A percentile compares a stretch with the other conserved stretches of the same genome.
Evolutionary conservation across 2,329 filamentous ascomycete genomes (phyloP).

Genomic region (Ophiostoma angusticollis): DNA sequence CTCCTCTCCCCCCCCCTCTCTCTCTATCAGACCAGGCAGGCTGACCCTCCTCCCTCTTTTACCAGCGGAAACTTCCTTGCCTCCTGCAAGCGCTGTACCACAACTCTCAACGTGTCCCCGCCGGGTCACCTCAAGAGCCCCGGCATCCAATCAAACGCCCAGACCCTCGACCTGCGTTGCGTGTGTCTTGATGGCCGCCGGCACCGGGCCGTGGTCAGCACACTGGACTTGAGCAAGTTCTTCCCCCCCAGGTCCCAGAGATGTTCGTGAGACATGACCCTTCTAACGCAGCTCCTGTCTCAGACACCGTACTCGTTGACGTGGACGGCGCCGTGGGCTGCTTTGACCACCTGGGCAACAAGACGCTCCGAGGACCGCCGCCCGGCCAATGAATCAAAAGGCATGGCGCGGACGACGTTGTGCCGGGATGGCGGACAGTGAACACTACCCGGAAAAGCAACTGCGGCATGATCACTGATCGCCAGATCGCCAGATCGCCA

Average conservation of each 20-base stretch:
- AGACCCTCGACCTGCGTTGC: conserved; percentile 16
- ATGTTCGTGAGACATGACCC: no score
- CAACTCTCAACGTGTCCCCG: background rate
- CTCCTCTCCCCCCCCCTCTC: background rate
- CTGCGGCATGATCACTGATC: no score
- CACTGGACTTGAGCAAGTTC: conserved; percentile 18
- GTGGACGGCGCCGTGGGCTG: conserved; percentile 26
- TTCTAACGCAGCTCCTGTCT: background rate
- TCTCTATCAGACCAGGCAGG: background rate
- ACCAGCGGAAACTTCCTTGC: conserved; percentile 16
- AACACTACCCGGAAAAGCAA: no score
- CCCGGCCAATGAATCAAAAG: background rate
- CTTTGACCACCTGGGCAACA: conserved; percentile 25
- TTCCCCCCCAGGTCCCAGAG: no score
- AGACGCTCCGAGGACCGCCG: conserved; percentile 14
- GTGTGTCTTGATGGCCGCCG: conserved; percentile 12
- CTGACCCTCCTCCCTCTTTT: background rate
- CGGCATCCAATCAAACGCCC: conserved; percentile 1
- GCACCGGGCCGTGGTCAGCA: background rate
- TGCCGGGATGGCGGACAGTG: no score
- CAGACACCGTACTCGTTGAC: conserved; percentile 26
- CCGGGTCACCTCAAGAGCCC: conserved; percentile 2
- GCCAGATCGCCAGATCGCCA: no score
- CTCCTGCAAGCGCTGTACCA: conserved; percentile 15
- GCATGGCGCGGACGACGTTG: no score